Evolutionary conservation across 352 stramenopile genomes (phyloP), one percentile per base, ranked within the genome.

Genomic region (Pythium dissimile): DNA sequence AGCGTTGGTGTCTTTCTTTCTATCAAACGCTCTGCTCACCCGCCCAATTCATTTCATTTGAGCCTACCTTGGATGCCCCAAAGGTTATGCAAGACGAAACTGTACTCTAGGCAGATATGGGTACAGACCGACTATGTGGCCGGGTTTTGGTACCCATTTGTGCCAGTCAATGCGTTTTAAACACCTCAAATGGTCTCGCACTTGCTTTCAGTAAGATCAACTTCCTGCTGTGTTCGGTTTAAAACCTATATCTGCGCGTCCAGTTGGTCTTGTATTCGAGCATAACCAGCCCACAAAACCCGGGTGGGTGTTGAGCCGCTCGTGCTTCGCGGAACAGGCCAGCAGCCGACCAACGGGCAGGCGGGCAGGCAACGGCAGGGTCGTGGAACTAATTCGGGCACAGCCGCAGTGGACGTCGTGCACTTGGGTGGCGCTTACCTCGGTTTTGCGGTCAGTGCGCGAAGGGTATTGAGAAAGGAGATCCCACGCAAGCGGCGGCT

Each of bases 391-490:
- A 51, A 51, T 38, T 51, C 31, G 44, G 31, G 46, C 46, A 30
- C n/a, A 27, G 39, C 39, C 13, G 47, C 8, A 18, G 38, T 18
- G 5, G 38, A 45, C 38, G n/a, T 18, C 15, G 38, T 27, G 38
- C 38, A 41, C 34, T 41, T 41, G 20, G 30, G n/a, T n/a, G n/a
- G n/a, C n/a, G n/a, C n/a, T n/a, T n/a, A n/a, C 43, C 56, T 52
- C 54, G 34, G 54, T 62, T 43, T 52, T 56, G 27, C 20, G 23
- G 49, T 46, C 48, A 59, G 57, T 59, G 57, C 42, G 49, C 43
- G 27, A 59, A 59, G 56, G 57, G 57, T 65, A 65, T 65, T 65
- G 57, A 65, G 57, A 65, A 49, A 65, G 49, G 57, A 65, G 38
- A 65, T 54, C 43, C 42, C 27, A 34, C 28, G 24, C 31, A 30